phyloP scores from a whole-genome alignment of 768 basidiomycete species.

The Amanita pseudoporphyria region DNA sequence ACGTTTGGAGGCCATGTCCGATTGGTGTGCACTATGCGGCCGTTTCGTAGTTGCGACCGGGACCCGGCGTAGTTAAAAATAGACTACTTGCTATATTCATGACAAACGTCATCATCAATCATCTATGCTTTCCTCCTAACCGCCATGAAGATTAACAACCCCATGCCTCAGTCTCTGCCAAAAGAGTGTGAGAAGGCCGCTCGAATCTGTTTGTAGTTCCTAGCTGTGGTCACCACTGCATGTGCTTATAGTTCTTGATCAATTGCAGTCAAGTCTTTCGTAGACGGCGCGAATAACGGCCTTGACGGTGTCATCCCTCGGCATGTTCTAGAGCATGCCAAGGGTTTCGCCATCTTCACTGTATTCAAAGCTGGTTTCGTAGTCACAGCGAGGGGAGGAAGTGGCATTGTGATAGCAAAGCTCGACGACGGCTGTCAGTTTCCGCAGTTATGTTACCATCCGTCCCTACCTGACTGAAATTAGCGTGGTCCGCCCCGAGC shows the following conservation, averaged over 20 bases:
- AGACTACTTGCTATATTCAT: neutral
- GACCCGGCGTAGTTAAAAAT: neutral
- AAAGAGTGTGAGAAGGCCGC: constrained; percentile 86
- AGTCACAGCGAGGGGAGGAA: constrained; percentile 77
- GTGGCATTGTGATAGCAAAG: constrained; percentile 82
- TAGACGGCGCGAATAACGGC: constrained; percentile 71
- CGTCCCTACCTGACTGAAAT: constrained; percentile 2
- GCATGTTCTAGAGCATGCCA: constrained; percentile 38
- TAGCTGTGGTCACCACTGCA: constrained; percentile 7
- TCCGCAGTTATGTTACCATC: constrained; percentile 2
- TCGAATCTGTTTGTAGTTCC: constrained; percentile 58
- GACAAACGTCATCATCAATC: neutral
- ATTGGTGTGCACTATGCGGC: constrained; percentile 42
- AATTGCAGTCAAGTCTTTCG: constrained; percentile 68
- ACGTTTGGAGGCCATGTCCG: constrained; percentile 55
- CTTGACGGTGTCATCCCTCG: constrained; percentile 65
- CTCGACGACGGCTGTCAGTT: constrained; percentile 71
- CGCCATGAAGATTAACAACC: constrained; percentile 38
- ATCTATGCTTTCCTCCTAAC: neutral
- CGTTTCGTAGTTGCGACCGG: neutral
- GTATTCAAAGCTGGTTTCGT: constrained; percentile 69
- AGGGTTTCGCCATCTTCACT: constrained; percentile 86
- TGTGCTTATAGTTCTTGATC: constrained; percentile 2
- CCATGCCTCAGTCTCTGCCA: constrained; percentile 49
- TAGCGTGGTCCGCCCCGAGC: constrained; percentile 90